Evolutionary conservation across 176 grass and related monocot genomes (phyloP).

Genomic region (Leersia perrieri): DNA sequence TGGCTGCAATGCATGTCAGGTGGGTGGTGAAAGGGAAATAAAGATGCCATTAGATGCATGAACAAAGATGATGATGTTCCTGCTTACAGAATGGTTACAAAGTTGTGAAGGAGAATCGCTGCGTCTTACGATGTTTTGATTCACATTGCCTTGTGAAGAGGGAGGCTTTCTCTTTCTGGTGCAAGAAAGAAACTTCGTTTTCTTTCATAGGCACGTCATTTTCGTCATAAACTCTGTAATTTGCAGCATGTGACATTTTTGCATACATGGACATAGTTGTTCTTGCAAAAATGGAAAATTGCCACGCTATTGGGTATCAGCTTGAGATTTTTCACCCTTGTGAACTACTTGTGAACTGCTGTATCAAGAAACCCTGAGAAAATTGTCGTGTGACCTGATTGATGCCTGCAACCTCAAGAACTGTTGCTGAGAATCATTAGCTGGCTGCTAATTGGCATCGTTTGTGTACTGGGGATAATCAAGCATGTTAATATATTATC

Average conservation of each 20-base stretch:
- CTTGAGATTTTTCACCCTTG: background rate
- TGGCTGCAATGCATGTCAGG: background rate
- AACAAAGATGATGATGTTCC: background rate
- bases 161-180: background rate
- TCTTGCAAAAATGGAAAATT: background rate
- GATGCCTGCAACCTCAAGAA: conserved; percentile 68
- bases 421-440: conserved; percentile 29
- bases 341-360: background rate
- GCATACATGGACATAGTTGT: background rate
- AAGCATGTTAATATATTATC: conserved; percentile 43
- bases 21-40: conserved; percentile 17
- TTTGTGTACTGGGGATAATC: conserved; percentile 32
- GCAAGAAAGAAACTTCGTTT: background rate
- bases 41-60: background rate
- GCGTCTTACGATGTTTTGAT: background rate
- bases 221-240: conserved; percentile 24
- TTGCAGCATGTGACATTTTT: conserved; percentile 12
- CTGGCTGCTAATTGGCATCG: conserved; percentile 1
- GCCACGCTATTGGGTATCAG: background rate
- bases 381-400: conserved; percentile 80
- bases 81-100: conserved; percentile 9
- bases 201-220: background rate
- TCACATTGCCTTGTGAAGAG: background rate
- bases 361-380: conserved; percentile 79
- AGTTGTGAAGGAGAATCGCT: background rate